Conservation (phyloP, 2,329 filamentous ascomycete species). For the Mycocentrospora acerina region DNA sequence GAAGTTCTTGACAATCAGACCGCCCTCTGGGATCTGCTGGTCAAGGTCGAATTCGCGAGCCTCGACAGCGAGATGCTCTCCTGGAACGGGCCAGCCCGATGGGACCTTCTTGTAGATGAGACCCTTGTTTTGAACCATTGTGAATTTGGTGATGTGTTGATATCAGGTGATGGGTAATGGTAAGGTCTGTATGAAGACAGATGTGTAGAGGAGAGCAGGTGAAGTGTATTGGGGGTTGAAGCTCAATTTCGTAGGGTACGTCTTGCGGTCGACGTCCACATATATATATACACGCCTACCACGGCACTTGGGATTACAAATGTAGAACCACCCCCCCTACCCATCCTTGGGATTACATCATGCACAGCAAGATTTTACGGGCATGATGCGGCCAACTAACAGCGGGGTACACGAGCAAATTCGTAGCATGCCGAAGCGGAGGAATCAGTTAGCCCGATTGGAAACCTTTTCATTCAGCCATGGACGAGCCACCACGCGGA, state of each 20-base stretch:
- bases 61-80: constrained; percentile 70
- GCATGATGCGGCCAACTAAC: no score
- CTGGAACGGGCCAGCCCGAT: constrained; percentile 65
- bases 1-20: constrained; percentile 68
- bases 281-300: constrained; percentile 6
- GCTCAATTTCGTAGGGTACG: no score
- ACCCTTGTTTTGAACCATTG: constrained; percentile 68
- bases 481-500: not conserved
- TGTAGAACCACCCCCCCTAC: constrained; percentile 1
- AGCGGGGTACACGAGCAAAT: no score
- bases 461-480: no score
- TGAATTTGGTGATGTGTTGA: constrained; percentile 15
- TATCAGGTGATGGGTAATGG: constrained; percentile 3
- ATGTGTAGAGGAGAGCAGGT: not conserved
- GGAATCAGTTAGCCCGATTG: no score
- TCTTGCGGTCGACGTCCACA: no score
- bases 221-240: no score
- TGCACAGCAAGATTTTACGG: not conserved
- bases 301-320: constrained; percentile 7
- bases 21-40: constrained; percentile 59
- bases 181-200: not conserved
- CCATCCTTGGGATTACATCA: constrained; percentile 9
- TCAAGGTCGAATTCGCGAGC: constrained; percentile 67
- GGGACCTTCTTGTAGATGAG: constrained; percentile 74
- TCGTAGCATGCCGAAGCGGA: no score